Evolutionary conservation across 2,329 filamentous ascomycete genomes (phyloP).

Genomic region (Scolecobasidium constrictum): DNA sequence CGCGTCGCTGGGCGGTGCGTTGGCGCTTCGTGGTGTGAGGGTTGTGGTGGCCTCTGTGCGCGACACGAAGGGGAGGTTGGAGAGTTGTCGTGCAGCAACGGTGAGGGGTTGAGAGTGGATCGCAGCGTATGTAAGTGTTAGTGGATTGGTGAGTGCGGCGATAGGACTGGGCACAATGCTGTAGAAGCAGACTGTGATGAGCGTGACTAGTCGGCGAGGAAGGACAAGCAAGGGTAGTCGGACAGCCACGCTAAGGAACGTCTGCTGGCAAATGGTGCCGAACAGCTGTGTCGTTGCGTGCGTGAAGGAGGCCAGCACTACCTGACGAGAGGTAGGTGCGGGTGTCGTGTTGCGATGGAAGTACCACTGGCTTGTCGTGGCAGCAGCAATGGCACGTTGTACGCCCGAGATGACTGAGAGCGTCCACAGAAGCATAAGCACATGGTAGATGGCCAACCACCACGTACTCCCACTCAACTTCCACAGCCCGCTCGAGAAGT

Average conservation of each 20-base stretch:
- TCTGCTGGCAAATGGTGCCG: conserved; percentile 83
- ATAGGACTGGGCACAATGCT: conserved; percentile 78
- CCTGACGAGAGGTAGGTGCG: conserved; percentile 63
- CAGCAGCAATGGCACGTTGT: conserved; percentile 83
- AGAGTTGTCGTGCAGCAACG: conserved; percentile 66
- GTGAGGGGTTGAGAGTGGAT: conserved; percentile 82
- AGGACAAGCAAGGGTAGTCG: conserved; percentile 77
- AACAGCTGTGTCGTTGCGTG: conserved; percentile 83
- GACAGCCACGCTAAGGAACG: conserved; percentile 67
- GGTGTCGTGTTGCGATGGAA: conserved; percentile 84
- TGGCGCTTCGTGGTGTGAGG: conserved; percentile 29
- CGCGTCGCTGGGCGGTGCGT: conserved; percentile 26
- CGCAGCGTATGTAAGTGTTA: conserved; percentile 84
- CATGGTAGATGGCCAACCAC: conserved; percentile 90
- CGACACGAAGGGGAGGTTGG: conserved; percentile 71
- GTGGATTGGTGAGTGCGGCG: conserved; percentile 75
- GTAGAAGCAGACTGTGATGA: conserved; percentile 62
- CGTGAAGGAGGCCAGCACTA: conserved; percentile 70
- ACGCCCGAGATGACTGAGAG: conserved; percentile 77
- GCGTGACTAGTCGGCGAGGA: conserved; percentile 59
- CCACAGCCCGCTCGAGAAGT: conserved; percentile 57
- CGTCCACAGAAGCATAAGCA: conserved; percentile 93
- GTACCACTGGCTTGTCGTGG: conserved; percentile 97
- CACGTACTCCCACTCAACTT: conserved; percentile 81
- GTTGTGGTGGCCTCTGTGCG: conserved; percentile 64